Evolutionary conservation across 2,329 filamentous ascomycete species (phyloP).

Genomic region (Paramyrothecium roridum): DNA sequence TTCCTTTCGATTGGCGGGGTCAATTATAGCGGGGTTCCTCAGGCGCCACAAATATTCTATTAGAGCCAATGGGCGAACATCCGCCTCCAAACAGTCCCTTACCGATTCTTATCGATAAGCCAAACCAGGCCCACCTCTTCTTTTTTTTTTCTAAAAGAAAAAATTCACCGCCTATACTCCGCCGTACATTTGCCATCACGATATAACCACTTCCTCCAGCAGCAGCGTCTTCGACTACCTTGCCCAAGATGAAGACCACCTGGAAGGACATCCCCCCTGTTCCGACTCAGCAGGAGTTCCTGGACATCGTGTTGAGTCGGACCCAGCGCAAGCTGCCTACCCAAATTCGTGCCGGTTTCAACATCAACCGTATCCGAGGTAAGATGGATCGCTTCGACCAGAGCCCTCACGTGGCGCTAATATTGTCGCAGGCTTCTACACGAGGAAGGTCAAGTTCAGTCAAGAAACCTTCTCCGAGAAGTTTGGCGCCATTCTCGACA

Average conservation of each 20-base stretch:
- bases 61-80: too few species aligned
- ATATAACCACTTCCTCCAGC: conserved; percentile 4
- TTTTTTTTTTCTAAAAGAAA: conserved; percentile 7
- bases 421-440: conserved; percentile 72
- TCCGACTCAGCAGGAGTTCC: conserved; percentile 89
- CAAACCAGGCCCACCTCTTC: conserved; percentile 4
- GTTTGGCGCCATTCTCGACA: conserved; percentile 83
- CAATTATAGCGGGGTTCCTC: too few species aligned
- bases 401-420: conserved; percentile 2
- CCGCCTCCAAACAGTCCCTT: too few species aligned
- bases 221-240: conserved; percentile 12
- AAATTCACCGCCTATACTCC: conserved; percentile 12
- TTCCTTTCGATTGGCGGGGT: too few species aligned
- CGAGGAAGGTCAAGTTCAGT: conserved; percentile 96
- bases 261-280: conserved; percentile 83
- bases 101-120: conserved; percentile 7
- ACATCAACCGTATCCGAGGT: conserved; percentile 86
- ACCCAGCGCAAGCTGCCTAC: conserved; percentile 92
- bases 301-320: conserved; percentile 93
- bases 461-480: conserved; percentile 97
- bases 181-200: conserved; percentile 1
- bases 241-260: conserved; percentile 55
- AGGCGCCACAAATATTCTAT: too few species aligned
- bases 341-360: conserved; percentile 90
- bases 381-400: conserved; percentile 11